Evolutionary conservation across 1,284 basidiomycete genomes (phyloP).

Genomic region (Apiotrichum porosum): DNA sequence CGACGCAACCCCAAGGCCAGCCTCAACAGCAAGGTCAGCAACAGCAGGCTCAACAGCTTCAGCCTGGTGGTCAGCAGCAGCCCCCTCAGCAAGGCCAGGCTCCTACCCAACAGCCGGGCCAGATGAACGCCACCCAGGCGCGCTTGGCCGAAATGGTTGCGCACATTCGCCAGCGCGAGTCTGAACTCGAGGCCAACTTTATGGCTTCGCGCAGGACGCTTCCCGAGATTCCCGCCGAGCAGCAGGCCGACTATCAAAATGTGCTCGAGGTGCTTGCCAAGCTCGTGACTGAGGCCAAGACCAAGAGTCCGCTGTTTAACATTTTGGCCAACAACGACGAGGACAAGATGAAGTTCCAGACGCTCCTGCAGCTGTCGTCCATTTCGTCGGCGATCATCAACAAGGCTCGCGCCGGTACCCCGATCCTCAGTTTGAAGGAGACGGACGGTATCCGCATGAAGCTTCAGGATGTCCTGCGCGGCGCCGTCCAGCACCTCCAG

Average conservation of each 20-base stretch:
- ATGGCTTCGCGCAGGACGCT: constrained; percentile 3
- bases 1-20: too few relatives aligned
- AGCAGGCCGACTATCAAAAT: constrained; percentile 9
- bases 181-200: constrained; percentile 7
- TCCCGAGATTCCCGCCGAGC: constrained; percentile 10
- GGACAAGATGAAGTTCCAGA: constrained; percentile 10
- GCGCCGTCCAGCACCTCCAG: constrained; percentile 10
- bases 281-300: constrained; percentile 11
- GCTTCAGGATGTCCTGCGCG: constrained; percentile 6
- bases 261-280: constrained; percentile 7
- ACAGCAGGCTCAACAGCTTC: constrained; percentile 2
- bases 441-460: constrained; percentile 10
- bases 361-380: constrained; percentile 13
- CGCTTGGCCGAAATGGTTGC: constrained; percentile 9
- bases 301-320: constrained; percentile 16
- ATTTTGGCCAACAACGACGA: constrained; percentile 9
- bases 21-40: neutral
- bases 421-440: constrained; percentile 16
- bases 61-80: constrained; percentile 5
- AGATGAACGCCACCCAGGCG: neutral
- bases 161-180: constrained; percentile 12
- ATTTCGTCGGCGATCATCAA: constrained; percentile 10
- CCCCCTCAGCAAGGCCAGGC: constrained; percentile 8
- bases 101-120: neutral
- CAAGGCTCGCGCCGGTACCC: constrained; percentile 13